A percentile compares a stretch with the other conserved stretches of the same genome.
These are phyloP conservation scores for Euphrasia arctica DNA, from an alignment of 305 asterid genomes.

Conservation along the genomic window DNA sequence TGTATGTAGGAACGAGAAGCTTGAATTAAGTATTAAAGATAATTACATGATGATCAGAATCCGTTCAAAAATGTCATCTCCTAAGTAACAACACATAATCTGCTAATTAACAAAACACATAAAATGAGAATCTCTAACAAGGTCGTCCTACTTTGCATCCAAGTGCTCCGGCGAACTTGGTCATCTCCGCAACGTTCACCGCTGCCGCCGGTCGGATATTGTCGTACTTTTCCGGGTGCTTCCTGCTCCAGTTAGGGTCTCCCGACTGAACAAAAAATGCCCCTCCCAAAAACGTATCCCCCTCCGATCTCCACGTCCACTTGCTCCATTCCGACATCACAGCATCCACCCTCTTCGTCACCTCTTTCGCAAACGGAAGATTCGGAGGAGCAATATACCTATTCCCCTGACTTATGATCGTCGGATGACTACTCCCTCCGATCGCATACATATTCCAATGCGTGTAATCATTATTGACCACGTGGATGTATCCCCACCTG, in stretches of 20 bases:
- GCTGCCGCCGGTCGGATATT: slow-evolving; percentile 34
- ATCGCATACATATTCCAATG: slow-evolving; percentile 92
- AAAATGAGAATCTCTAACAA: slow-evolving; percentile 36
- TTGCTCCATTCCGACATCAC: slow-evolving; percentile 44
- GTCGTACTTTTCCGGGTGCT: slow-evolving; percentile 46
- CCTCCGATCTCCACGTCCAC: slow-evolving; percentile 86
- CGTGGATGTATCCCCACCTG: slow-evolving; percentile 65
- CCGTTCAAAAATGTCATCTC: no score
- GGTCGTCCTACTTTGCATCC: slow-evolving; percentile 42
- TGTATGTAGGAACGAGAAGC: no score
- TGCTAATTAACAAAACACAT: no score
- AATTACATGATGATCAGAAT: no score
- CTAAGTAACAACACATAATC: no score
- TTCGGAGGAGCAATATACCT: slow-evolving; percentile 63
- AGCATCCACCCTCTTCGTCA: slow-evolving; percentile 60
- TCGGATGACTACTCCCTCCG: slow-evolving; percentile 72
- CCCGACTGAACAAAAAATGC: slow-evolving; percentile 68
- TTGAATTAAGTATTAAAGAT: no score
- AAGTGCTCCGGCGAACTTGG: slow-evolving; percentile 57
- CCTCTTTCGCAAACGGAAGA: slow-evolving; percentile 47
- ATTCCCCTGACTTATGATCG: slow-evolving; percentile 87
- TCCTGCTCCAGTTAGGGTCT: slow-evolving; percentile 37
- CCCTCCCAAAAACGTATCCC: slow-evolving; percentile 58
- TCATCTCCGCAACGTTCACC: slow-evolving; percentile 34
- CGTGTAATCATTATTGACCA: slow-evolving; percentile 83